Conservation (phyloP, 1,284 basidiomycete genomes). For the Volvariella volvacea region DNA sequence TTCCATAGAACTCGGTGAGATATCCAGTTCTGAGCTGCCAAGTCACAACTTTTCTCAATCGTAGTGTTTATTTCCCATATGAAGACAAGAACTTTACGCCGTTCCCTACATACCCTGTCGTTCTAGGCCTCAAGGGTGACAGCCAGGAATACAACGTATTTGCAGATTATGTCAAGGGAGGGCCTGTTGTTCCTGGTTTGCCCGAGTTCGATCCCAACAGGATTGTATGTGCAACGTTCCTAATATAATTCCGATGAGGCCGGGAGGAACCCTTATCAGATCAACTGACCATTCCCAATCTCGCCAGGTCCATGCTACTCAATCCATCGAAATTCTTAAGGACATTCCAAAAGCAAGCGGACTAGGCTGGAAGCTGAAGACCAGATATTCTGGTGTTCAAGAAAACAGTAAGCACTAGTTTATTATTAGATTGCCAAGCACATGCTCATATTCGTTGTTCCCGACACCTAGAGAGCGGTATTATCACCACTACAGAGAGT, state of each 20-base stretch:
- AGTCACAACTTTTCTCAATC: not conserved
- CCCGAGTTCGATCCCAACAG: slow-evolving; percentile 62
- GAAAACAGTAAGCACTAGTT: slow-evolving; percentile 76
- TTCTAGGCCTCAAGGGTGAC: slow-evolving; percentile 53
- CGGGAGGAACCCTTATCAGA: too few species aligned
- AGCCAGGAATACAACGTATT: slow-evolving; percentile 64
- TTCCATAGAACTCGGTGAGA: slow-evolving; percentile 35
- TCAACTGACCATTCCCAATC: not conserved
- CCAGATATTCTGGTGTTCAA: slow-evolving; percentile 53
- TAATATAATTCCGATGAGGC: not conserved
- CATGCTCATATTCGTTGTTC: not conserved
- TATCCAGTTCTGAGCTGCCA: not conserved
- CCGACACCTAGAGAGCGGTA: slow-evolving; percentile 58
- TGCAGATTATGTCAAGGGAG: slow-evolving; percentile 38
- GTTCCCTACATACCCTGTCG: slow-evolving; percentile 51
- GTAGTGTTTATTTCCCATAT: not conserved
- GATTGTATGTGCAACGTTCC: slow-evolving; percentile 35
- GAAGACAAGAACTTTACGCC: slow-evolving; percentile 43
- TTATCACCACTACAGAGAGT: slow-evolving; percentile 63
- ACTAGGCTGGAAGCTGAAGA: slow-evolving; percentile 58
- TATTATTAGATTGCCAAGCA: not conserved
- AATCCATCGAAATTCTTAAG: slow-evolving; percentile 68
- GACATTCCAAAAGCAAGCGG: slow-evolving; percentile 62
- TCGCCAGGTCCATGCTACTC: slow-evolving; percentile 68
- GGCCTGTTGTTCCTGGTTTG: slow-evolving; percentile 47